A percentile compares a stretch with the other conserved stretches of the same genome.
Evolutionary conservation across 768 basidiomycete species (phyloP).

Genomic region (Naganishia vishniacii): DNA sequence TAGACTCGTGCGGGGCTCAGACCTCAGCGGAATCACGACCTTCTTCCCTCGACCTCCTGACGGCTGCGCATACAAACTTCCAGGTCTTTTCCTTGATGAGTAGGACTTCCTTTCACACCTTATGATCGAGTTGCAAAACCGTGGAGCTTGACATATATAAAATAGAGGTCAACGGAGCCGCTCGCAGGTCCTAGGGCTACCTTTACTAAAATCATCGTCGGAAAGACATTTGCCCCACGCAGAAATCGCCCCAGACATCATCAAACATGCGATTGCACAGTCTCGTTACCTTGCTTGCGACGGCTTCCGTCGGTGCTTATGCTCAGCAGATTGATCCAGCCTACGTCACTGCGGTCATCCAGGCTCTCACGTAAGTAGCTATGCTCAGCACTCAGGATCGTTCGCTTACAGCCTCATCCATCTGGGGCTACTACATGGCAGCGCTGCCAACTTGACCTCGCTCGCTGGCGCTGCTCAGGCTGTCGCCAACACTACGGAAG

Average conservation of each 20-base stretch:
- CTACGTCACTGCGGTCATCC: conserved; percentile 47
- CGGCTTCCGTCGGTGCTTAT: not conserved
- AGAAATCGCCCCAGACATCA: not conserved
- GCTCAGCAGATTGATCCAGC: conserved; percentile 30
- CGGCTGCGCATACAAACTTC: not conserved
- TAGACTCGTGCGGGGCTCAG: conserved; percentile 3
- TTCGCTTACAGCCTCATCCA: too few relatives aligned
- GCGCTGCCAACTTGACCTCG: conserved; percentile 50
- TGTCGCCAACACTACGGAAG: conserved; percentile 53
- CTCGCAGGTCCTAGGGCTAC: too few relatives aligned
- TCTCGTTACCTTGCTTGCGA: not conserved
- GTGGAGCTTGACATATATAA: too few relatives aligned
- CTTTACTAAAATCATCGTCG: too few relatives aligned
- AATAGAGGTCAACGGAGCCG: too few relatives aligned
- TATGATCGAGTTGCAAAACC: too few relatives aligned
- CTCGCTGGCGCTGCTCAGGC: conserved; percentile 51
- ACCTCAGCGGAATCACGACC: not conserved
- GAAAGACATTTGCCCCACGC: too few relatives aligned
- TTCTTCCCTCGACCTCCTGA: too few relatives aligned
- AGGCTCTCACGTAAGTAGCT: conserved; percentile 47
- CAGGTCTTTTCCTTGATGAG: not conserved
- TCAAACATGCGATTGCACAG: conserved; percentile 16
- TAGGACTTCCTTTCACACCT: not conserved
- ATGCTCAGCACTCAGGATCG: too few relatives aligned
- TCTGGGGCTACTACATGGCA: too few relatives aligned